Evolutionary conservation across 1,139 yeast species (phyloP), one percentile per base, ranked within the genome.

Genomic region (Diutina scorzettiae): DNA sequence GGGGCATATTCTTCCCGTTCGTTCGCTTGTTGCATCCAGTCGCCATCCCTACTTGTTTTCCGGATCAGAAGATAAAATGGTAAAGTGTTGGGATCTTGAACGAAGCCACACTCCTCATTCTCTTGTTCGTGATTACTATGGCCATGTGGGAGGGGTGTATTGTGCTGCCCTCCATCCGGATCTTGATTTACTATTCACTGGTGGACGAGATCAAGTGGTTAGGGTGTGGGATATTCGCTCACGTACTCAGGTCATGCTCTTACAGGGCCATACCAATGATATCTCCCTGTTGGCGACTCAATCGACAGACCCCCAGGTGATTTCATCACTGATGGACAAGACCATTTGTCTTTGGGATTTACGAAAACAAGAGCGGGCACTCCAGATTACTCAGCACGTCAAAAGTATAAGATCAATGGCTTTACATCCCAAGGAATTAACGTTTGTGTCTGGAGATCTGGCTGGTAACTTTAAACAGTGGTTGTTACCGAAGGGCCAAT

Each of bases 1-100:
- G 0, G 96, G 96, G 0, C 98, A 93, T 59, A 73, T 83, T 4
- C 83, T 91, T 95, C 79, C 87, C 0, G 91, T 93, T 1, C 64
- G 96, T 43, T 82, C 87, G 1, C 56, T 91, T 23, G 80, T 72
- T 0, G 73, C 89, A 1, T 84, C 96, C 0, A 62, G 71, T 3
- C 65, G 83, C 45, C 86, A 78, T 53, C 96, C 97, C 0, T 91
- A 91, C 58, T 64, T 93, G 62, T 93, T 87, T 56, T 78, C 93
- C 9, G 93, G 93, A 23, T 84, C 96, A 31, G 97, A 91, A 56
- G 99, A 93, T 60, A 89, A 89, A 57, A 73, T 87, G 32, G 86
- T 87, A n/a, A 77, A 87, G 54, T 89, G 97, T 60, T 93, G 97
- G 96, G 98, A 93, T 62, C 66, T 93, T 52, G 97, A 91, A 58